Conservation (phyloP, 2,329 filamentous ascomycete genomes). For the Pyrenophora tritici-repentis region DNA sequence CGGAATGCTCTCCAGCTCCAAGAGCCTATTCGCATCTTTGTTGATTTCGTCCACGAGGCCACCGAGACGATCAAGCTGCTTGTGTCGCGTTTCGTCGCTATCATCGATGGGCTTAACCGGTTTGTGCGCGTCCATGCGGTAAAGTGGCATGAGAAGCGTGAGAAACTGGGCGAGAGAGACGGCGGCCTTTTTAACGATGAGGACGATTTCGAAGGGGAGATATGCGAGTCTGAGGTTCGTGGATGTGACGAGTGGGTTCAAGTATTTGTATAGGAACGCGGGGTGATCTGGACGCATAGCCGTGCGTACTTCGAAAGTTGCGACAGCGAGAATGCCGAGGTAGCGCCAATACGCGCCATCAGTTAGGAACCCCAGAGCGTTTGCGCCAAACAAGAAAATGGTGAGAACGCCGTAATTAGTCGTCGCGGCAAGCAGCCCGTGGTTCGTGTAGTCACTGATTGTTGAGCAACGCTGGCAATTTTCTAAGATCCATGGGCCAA, state of each 20-base stretch:
- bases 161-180: slow-evolving; percentile 64
- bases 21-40: slow-evolving; percentile 68
- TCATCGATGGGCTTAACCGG: slow-evolving; percentile 30
- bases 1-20: slow-evolving; percentile 80
- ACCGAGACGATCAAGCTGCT: slow-evolving; percentile 72
- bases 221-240: slow-evolving; percentile 62
- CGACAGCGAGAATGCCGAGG: slow-evolving; percentile 58
- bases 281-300: slow-evolving; percentile 59
- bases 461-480: slow-evolving; percentile 63
- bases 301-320: slow-evolving; percentile 62
- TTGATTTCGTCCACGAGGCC: slow-evolving; percentile 64
- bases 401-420: slow-evolving; percentile 38
- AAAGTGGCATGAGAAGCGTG: slow-evolving; percentile 42
- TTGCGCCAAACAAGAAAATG: slow-evolving; percentile 37
- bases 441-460: slow-evolving; percentile 72
- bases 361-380: slow-evolving; percentile 42
- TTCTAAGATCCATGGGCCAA: slow-evolving; percentile 70
- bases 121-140: slow-evolving; percentile 36
- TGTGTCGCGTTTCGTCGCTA: slow-evolving; percentile 48
- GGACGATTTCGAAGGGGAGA: slow-evolving; percentile 83
- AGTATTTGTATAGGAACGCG: slow-evolving; percentile 49
- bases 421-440: slow-evolving; percentile 58
- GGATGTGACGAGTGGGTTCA: slow-evolving; percentile 55
- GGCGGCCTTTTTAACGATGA: slow-evolving; percentile 73
- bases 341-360: slow-evolving; percentile 54